Evolutionary conservation across 2,329 filamentous ascomycete species (phyloP).

Genomic region (Cytospora paraplurivora): DNA sequence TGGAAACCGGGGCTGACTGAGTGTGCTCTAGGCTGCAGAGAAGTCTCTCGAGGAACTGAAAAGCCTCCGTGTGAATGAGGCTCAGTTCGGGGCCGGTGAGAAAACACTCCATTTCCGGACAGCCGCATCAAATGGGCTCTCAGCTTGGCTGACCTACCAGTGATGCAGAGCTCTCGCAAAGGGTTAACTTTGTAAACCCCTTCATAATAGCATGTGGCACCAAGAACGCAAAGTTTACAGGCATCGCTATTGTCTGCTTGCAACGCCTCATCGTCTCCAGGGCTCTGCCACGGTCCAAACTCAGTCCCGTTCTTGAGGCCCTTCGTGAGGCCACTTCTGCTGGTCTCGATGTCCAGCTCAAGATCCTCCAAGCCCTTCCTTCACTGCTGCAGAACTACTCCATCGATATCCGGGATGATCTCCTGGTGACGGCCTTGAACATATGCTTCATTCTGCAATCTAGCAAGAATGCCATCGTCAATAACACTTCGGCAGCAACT

Average conservation of each 20-base stretch:
- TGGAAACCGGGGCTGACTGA: not conserved
- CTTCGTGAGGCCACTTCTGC: slow-evolving; percentile 82
- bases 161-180: slow-evolving; percentile 74
- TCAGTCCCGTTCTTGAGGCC: slow-evolving; percentile 86
- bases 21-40: slow-evolving; percentile 71
- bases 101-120: slow-evolving; percentile 52
- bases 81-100: slow-evolving; percentile 56
- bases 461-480: slow-evolving; percentile 90
- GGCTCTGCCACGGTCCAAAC: slow-evolving; percentile 74
- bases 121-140: slow-evolving; percentile 37
- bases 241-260: slow-evolving; percentile 83
- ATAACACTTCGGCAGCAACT: slow-evolving; percentile 94
- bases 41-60: slow-evolving; percentile 91
- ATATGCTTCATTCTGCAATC: slow-evolving; percentile 90
- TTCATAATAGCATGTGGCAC: slow-evolving; percentile 93
- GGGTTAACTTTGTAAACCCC: slow-evolving; percentile 83
- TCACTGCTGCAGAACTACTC: slow-evolving; percentile 90
- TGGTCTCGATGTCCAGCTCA: slow-evolving; percentile 86
- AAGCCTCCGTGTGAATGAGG: slow-evolving; percentile 71
- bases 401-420: slow-evolving; percentile 74
- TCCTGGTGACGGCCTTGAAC: slow-evolving; percentile 80
- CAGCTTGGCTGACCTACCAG: slow-evolving; percentile 19
- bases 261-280: slow-evolving; percentile 84
- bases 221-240: slow-evolving; percentile 86
- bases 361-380: slow-evolving; percentile 89